Evolutionary conservation across 2,329 filamentous ascomycete genomes (phyloP), one percentile per base, ranked within the genome.

Genomic region (Coniella vitis): DNA sequence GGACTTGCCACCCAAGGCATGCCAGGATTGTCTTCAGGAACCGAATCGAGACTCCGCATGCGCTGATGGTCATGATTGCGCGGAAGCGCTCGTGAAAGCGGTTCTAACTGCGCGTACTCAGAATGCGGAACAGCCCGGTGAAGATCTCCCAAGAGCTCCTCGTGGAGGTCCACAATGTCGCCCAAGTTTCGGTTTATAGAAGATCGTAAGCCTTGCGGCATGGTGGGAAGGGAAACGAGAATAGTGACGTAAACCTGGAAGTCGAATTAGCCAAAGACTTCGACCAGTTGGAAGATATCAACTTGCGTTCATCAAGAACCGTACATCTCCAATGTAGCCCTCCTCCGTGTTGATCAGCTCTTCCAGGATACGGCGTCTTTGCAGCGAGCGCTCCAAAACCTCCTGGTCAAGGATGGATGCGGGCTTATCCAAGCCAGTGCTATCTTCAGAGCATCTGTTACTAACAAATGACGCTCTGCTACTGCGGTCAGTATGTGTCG

Each of bases 301-400:
- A 60, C 81, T 62, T 69, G 91, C 90, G 67, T 94, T 90, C 63
- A 86, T 85, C 51, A 97, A 72, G 56, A 93, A 89, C 58, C 88
- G 88, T 50, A 97, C 67, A 59, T 95, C 91, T 14, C 84, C 81
- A 58, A 97, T 83, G 63, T 97, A 97, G 59, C 84, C 81, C 62
- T 93, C 86, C 65, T 97, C 93, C 0, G 90, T 95, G 49, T 70
- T 78, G 53, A 96, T 81, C 44, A 97, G 71, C 67, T 97, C 93
- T 61, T 93, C 87, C 32, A 97, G 68, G 35, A 95, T 82, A 54
- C 84, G 82, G 13, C 88, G 81, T 53, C 93, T 80, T 59, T 90
- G 86, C 17, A 86, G 66, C 2, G 88, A 80, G 46, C 90, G 80
- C 56, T 83, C 78, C 37, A 78, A 77, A n/a, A 86, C 83, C 25